phyloP scores from a whole-genome alignment of 2,329 filamentous ascomycete species.

The Orbilia quercus region DNA sequence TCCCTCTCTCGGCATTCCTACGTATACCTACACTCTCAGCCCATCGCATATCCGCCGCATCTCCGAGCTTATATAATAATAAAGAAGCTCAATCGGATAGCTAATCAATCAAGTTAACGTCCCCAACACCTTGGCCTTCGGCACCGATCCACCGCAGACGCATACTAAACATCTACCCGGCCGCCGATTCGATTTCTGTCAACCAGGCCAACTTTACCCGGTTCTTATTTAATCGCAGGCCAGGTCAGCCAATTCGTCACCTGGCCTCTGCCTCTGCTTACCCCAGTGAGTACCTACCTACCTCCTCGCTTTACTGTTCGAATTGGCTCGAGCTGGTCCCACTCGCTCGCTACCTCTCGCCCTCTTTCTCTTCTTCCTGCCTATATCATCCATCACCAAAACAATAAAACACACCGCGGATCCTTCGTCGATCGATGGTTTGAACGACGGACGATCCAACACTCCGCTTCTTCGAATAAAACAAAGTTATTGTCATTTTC shows the following conservation, averaged over 20 bases:
- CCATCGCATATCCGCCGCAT: not conserved
- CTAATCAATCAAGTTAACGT: slow-evolving; percentile 2
- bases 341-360: not conserved
- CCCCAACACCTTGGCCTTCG: slow-evolving; percentile 21
- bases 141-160: slow-evolving; percentile 22
- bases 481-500: too few relatives aligned
- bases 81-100: not conserved
- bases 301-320: slow-evolving; percentile 21
- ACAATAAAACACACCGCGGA: too few relatives aligned
- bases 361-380: slow-evolving; percentile 14
- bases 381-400: not conserved
- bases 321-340: slow-evolving; percentile 15
- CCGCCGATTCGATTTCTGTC: slow-evolving; percentile 22
- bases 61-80: not conserved
- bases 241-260: slow-evolving; percentile 56
- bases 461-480: too few relatives aligned
- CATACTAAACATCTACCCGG: slow-evolving; percentile 7
- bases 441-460: not conserved
- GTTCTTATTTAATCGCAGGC: slow-evolving; percentile 38
- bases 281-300: slow-evolving; percentile 48
- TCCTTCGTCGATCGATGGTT: not conserved
- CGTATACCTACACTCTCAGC: not conserved
- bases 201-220: slow-evolving; percentile 46
- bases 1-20: not conserved
- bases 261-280: slow-evolving; percentile 31